Percentiles rank a stretch among this genome's conserved stretches.
Conservation (phyloP, 768 basidiomycete species). For the Mrakia gelida region DNA sequence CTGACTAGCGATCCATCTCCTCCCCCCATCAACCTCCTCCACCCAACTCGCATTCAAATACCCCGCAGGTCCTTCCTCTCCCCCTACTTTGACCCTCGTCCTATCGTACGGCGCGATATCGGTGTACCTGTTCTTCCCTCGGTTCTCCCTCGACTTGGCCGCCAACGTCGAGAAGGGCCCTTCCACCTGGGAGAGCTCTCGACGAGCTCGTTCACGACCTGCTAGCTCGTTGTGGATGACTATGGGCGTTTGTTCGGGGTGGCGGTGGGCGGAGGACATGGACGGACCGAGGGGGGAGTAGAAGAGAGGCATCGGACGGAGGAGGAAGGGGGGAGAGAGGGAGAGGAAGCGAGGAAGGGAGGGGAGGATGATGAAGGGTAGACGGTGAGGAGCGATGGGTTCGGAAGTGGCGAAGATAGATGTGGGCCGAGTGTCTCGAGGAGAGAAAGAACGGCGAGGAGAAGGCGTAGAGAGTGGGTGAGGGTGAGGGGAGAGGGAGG, state of each 20-base stretch:
- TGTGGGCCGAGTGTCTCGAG: no score
- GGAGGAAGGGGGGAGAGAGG: background rate
- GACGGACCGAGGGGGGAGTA: background rate
- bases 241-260: background rate
- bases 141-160: background rate
- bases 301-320: background rate
- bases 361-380: background rate
- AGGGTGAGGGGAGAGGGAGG: no score
- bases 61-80: slow-evolving; percentile 32
- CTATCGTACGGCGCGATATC: slow-evolving; percentile 25
- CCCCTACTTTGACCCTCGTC: slow-evolving; percentile 15
- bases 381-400: background rate
- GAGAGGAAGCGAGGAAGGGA: background rate
- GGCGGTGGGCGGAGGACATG: background rate
- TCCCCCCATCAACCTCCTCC: slow-evolving; percentile 36
- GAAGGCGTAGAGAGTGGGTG: no score
- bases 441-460: no score
- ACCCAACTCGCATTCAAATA: slow-evolving; percentile 46
- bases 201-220: background rate
- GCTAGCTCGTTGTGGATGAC: background rate
- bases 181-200: background rate
- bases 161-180: background rate
- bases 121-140: slow-evolving; percentile 21
- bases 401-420: background rate
- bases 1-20: slow-evolving; percentile 44